Evolutionary conservation across 2,329 filamentous ascomycete genomes (phyloP), one percentile per base, ranked within the genome.

Genomic region (Karstenula rhodostoma): DNA sequence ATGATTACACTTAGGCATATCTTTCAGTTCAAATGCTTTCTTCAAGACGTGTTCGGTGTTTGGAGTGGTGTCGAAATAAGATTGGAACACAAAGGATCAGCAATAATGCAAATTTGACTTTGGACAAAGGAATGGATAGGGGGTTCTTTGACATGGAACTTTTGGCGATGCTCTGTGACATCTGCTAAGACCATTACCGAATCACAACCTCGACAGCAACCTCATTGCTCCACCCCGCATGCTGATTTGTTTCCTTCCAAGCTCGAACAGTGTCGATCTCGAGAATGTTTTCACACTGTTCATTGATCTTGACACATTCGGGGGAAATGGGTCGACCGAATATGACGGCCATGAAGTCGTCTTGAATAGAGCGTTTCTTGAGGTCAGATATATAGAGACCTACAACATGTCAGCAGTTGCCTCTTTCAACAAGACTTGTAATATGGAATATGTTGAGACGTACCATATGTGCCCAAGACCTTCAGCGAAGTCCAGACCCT

Each of bases 331-430:
- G 85, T 58, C 86, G 83, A 6, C 90, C 92, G 53, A 89, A 87
- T 0, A 98, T 89, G 22, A 89, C 88, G 7, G 91, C 87, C 77
- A 96, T 87, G 68, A 96, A 88, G 67, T 91, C 84, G 2, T 86
- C 81, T 23, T 85, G 79, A 27, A 93, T 83, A 1, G 81, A 84
- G 69, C 89, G 83, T 0, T 82, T 68, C 0, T 86, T 83, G 2
- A 97, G 82, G 32, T 84, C 83, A 0, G 90, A 93, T 32, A 97
- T 84, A 72, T 93, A 97, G 7, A 97, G 71, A 0, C 91, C 92
- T 89, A 58, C 1, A 40, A 19, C 43, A 58, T 58, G 67, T 61
- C 44, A 68, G 58, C 22, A 17, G 13, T 32, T 15, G 12, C 17
- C n/a, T 4, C 2, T 35, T 1, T 9, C 25, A 40, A 40, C 37